Evolutionary conservation across 2,329 filamentous ascomycete genomes (phyloP), one percentile per base, ranked within the genome.

Genomic region (Scedosporium boydii): DNA sequence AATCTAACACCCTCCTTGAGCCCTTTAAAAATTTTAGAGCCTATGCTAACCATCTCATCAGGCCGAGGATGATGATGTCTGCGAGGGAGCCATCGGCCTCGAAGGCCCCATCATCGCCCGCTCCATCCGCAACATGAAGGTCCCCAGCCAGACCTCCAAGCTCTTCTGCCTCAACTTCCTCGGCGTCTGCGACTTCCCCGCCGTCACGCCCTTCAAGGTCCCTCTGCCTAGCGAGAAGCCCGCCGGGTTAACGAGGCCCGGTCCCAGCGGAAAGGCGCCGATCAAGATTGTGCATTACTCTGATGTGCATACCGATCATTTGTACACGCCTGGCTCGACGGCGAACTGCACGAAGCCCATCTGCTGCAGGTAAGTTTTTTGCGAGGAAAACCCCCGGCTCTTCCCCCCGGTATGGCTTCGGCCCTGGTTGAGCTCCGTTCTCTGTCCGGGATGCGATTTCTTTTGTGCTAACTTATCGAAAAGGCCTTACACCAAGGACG

Each of bases 251-350:
- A 14, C 46, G n/a, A 27, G 78, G 14, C 75, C 77, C 16, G 51
- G 62, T 1, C 72, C 79, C 1, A 82, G 78, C 60, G 76, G 78
- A 3, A 70, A 77, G 68, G 66, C 72, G 4, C 79, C 82, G 5
- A 68, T 85, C 65, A 78, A 80, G 66, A 74, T 87, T 4, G 81
- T 85, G 26, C 84, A 87, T 67, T 82, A 82, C 69, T 84, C 81
- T 12, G 84, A 87, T 65, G 82, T 84, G 51, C 84, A 86, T 63
- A 73, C 86, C 61, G 83, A 87, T 65, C 78, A 77, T 5, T 73
- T 77, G 10, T 87, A 87, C 68, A 76, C 77, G 26, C 70, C 76
- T 2, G 84, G 83, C 0, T 75, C 81, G 6, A 84, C 76, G 67
- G 76, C 79, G 23, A 75, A 83, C 64, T 87, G 84, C 70, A 77